Conservation (phyloP, 2,329 filamentous ascomycete species). For the Volutella citrinella region DNA sequence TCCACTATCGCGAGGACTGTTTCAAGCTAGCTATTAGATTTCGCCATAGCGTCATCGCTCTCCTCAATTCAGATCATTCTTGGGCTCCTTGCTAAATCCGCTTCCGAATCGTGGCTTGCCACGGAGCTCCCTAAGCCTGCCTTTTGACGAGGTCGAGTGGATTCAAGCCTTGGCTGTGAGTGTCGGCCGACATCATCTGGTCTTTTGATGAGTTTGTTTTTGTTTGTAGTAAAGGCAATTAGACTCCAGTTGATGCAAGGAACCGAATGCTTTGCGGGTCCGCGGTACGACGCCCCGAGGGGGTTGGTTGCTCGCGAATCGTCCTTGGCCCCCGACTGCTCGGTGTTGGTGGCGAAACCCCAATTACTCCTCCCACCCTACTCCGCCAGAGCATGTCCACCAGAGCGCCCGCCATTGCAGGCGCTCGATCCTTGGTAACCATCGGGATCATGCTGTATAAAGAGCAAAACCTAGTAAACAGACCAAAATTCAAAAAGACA, state of each 20-base stretch:
- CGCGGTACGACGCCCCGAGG: slow-evolving; percentile 15
- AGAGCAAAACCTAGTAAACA: too few relatives aligned
- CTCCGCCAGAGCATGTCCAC: too few relatives aligned
- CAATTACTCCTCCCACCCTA: slow-evolving; percentile 1
- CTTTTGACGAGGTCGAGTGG: slow-evolving; percentile 29
- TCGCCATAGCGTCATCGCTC: slow-evolving; percentile 34
- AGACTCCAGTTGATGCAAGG: slow-evolving; percentile 26
- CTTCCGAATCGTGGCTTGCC: slow-evolving; percentile 23
- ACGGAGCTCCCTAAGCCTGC: slow-evolving; percentile 23
- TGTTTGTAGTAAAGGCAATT: slow-evolving; percentile 24
- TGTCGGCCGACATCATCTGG: slow-evolving; percentile 24
- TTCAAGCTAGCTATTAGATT: slow-evolving; percentile 36
- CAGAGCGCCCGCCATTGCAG: too few relatives aligned
- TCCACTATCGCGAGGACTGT: slow-evolving; percentile 30
- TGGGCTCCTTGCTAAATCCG: slow-evolving; percentile 17
- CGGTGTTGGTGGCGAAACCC: slow-evolving; percentile 16
- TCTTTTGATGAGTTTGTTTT: slow-evolving; percentile 16
- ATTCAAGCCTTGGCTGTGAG: slow-evolving; percentile 25
- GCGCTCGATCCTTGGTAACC: too few relatives aligned
- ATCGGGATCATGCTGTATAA: slow-evolving; percentile 17
- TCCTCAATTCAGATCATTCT: slow-evolving; percentile 28
- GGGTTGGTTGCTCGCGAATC: slow-evolving; percentile 14
- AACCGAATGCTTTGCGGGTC: slow-evolving; percentile 18
- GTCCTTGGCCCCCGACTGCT: slow-evolving; percentile 20
- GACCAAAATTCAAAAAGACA: too few relatives aligned